Evolutionary conservation across 148 eudicot species (phyloP).

Genomic region (Euryodendron excelsum): DNA sequence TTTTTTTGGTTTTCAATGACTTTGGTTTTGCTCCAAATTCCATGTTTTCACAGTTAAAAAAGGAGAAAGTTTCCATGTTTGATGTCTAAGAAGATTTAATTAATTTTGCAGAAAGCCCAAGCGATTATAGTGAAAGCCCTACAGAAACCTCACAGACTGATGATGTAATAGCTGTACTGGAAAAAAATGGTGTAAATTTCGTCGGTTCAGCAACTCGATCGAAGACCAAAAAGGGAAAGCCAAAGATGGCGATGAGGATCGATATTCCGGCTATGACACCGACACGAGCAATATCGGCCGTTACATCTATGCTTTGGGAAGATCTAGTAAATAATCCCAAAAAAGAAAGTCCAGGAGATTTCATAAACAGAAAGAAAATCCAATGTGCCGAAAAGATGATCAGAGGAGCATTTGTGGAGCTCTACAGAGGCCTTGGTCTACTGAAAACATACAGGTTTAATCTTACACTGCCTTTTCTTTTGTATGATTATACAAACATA

Average conservation of each 20-base stretch:
- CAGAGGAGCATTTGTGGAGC: slow-evolving; percentile 88
- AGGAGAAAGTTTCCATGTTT: too few relatives aligned
- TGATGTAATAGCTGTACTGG: slow-evolving; percentile 72
- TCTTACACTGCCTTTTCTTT: too few relatives aligned
- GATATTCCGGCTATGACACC: slow-evolving; percentile 73
- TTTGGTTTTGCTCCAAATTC: too few relatives aligned
- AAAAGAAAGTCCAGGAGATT: slow-evolving; percentile 59
- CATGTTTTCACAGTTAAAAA: too few relatives aligned
- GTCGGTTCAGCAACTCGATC: slow-evolving; percentile 40
- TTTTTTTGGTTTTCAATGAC: too few relatives aligned
- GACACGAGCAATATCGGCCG: slow-evolving; percentile 59
- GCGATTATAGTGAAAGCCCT: slow-evolving; percentile 42
- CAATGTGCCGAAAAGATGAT: slow-evolving; percentile 94
- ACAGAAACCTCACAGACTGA: slow-evolving; percentile 53
- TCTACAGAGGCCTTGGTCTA: slow-evolving; percentile 85
- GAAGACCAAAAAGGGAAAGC: slow-evolving; percentile 68
- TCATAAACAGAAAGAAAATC: slow-evolving; percentile 69
- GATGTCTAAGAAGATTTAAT: background rate
- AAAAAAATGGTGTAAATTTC: slow-evolving; percentile 65
- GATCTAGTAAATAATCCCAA: slow-evolving; percentile 65
- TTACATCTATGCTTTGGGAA: slow-evolving; percentile 80
- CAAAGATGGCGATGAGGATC: slow-evolving; percentile 61
- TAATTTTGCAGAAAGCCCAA: slow-evolving; percentile 45
- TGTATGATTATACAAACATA: too few relatives aligned
- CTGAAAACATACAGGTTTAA: slow-evolving; percentile 80